A percentile compares a stretch with the other conserved stretches of the same genome.
These are phyloP conservation scores for Achaetomiella virescens DNA, from an alignment of 495 filamentous ascomycete genomes.

Conservation along the genomic window DNA sequence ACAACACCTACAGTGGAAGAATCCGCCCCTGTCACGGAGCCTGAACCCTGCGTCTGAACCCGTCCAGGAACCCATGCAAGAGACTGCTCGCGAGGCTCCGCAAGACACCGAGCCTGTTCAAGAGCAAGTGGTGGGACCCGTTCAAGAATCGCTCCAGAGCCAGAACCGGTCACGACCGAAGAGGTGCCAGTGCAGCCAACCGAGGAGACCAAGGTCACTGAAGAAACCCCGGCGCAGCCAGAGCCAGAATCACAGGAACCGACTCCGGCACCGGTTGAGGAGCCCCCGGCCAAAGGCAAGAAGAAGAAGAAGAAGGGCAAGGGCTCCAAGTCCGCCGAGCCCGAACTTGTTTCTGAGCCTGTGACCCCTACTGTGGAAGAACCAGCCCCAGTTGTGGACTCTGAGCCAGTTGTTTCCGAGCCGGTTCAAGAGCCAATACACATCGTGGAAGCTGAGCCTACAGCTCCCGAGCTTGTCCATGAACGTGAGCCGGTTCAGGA, in stretches of 20 bases:
- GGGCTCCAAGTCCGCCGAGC: slow-evolving; percentile 14
- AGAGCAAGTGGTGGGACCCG: not conserved
- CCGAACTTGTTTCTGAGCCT: slow-evolving; percentile 15
- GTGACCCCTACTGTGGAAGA: slow-evolving; percentile 11
- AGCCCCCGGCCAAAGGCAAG: slow-evolving; percentile 17
- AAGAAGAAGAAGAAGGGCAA: slow-evolving; percentile 25
- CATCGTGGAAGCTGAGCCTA: not conserved
- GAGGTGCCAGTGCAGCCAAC: not conserved
- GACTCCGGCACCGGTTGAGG: not conserved
- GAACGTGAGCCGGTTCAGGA: not conserved
- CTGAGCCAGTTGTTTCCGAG: not conserved
- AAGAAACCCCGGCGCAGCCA: not conserved
- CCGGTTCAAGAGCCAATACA: slow-evolving; percentile 10
- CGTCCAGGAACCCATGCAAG: slow-evolving; percentile 3
- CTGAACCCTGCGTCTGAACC: slow-evolving; percentile 3
- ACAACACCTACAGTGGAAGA: slow-evolving; percentile 2
- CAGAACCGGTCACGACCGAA: not conserved
- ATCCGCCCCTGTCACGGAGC: not conserved
- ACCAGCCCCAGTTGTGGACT: slow-evolving; percentile 6
- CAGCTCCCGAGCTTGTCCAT: not conserved
- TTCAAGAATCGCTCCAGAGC: slow-evolving; percentile 2
- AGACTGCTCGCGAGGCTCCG: not conserved
- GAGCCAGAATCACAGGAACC: not conserved
- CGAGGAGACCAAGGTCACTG: not conserved
- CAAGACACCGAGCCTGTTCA: not conserved